Evolutionary conservation across 2,329 filamentous ascomycete genomes (phyloP).

Genomic region (Monosporascus sp.): DNA sequence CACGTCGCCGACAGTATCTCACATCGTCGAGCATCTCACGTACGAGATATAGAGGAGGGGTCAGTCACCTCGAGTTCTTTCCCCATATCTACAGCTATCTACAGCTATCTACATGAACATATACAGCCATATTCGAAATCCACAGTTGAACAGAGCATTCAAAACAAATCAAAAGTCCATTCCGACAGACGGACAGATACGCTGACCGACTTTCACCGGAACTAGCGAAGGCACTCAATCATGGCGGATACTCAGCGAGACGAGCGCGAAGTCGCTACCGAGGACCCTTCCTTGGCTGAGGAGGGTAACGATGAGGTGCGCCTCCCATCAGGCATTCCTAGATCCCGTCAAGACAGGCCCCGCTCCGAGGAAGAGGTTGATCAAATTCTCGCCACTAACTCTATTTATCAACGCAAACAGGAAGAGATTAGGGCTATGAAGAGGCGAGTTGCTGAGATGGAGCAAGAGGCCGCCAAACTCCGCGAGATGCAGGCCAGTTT

Average conservation of each 20-base stretch:
- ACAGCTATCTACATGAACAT: neutral
- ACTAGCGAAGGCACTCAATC: neutral
- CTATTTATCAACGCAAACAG: conserved; percentile 27
- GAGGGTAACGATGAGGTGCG: conserved; percentile 44
- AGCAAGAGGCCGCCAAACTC: conserved; percentile 80
- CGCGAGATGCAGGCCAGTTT: conserved; percentile 82
- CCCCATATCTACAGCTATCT: neutral
- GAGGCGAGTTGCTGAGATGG: conserved; percentile 81
- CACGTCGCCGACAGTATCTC: too few species aligned
- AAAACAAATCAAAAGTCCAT: too few species aligned
- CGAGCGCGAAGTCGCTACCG: conserved; percentile 20
- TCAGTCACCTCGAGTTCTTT: too few species aligned
- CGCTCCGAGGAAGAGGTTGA: conserved; percentile 6
- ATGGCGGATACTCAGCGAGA: conserved; percentile 23
- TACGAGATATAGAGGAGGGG: too few species aligned
- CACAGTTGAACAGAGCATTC: too few species aligned
- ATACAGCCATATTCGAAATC: neutral
- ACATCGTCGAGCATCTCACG: too few species aligned
- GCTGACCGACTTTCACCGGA: neutral
- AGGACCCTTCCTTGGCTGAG: conserved; percentile 31
- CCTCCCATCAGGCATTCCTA: conserved; percentile 13
- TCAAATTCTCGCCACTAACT: conserved; percentile 17
- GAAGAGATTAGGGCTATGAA: conserved; percentile 88
- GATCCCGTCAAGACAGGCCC: conserved; percentile 3
- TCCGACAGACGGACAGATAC: neutral